Conservation (phyloP, 2,329 filamentous ascomycete species). For the Penicillium janthinellum region DNA sequence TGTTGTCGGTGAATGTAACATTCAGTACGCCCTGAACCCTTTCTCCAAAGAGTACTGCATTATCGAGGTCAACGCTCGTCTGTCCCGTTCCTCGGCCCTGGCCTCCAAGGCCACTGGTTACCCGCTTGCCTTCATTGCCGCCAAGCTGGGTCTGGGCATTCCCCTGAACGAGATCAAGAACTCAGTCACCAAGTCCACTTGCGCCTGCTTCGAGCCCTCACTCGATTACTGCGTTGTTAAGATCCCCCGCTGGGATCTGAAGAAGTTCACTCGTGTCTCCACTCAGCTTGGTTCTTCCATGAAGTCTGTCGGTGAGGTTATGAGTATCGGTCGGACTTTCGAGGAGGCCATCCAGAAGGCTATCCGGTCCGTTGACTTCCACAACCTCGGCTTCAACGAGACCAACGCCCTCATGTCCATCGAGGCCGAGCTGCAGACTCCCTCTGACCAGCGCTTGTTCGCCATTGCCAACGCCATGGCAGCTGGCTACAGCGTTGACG, state of each 20-base stretch:
- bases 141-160: slow-evolving; percentile 92
- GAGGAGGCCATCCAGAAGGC: slow-evolving; percentile 99
- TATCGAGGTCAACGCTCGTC: slow-evolving; percentile 96
- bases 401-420: slow-evolving; percentile 92
- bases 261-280: slow-evolving; percentile 97
- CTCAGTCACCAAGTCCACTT: slow-evolving; percentile 91
- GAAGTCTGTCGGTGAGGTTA: slow-evolving; percentile 99
- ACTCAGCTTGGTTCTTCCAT: slow-evolving; percentile 96
- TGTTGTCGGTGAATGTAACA: slow-evolving; percentile 98
- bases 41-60: slow-evolving; percentile 97
- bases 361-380: slow-evolving; percentile 90
- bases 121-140: slow-evolving; percentile 92
- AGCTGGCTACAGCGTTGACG: slow-evolving; percentile 87
- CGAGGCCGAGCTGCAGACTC: slow-evolving; percentile 93
- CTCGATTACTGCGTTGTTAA: slow-evolving; percentile 98
- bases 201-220: slow-evolving; percentile 97
- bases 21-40: slow-evolving; percentile 96
- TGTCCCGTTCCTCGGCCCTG: slow-evolving; percentile 91
- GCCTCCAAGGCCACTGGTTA: slow-evolving; percentile 98
- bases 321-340: slow-evolving; percentile 95
- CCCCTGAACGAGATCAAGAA: slow-evolving; percentile 96
- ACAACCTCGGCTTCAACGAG: slow-evolving; percentile 93
- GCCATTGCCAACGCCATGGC: slow-evolving; percentile 98
- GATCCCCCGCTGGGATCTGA: slow-evolving; percentile 97
- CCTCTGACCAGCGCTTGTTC: slow-evolving; percentile 94